A percentile compares a stretch with the other conserved stretches of the same genome.
phyloP scores from a whole-genome alignment of 352 stramenopile species.

The Phytophthora palmivora region DNA sequence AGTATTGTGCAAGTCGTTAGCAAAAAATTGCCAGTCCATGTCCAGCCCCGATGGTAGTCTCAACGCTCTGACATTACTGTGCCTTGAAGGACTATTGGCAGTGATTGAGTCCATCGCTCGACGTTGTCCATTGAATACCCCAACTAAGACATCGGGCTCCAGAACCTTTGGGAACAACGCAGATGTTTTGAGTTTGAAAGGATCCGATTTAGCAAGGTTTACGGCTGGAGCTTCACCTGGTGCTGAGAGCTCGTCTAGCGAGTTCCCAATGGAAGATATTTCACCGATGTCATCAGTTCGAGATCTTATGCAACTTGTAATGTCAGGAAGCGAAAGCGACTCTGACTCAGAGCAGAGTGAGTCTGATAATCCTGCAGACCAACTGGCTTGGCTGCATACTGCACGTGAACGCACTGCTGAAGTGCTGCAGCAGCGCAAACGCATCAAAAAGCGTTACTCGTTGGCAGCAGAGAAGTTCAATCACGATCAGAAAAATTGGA shows the following conservation, averaged over 20 bases:
- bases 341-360: constrained; percentile 72
- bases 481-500: constrained; percentile 92
- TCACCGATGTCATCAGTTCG: constrained; percentile 86
- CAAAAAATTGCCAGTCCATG: constrained; percentile 86
- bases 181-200: constrained; percentile 59
- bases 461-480: constrained; percentile 96
- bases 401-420: constrained; percentile 88
- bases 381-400: constrained; percentile 83
- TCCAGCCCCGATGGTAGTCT: constrained; percentile 62
- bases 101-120: constrained; percentile 95
- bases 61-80: constrained; percentile 77
- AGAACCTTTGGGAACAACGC: constrained; percentile 38
- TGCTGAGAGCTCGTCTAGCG: constrained; percentile 34
- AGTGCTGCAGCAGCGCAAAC: constrained; percentile 91
- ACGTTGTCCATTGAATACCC: constrained; percentile 72
- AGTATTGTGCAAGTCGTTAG: constrained; percentile 94
- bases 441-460: constrained; percentile 91
- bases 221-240: constrained; percentile 43
- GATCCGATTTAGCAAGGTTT: constrained; percentile 74
- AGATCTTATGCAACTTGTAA: constrained; percentile 85
- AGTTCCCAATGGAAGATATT: constrained; percentile 78
- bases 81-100: constrained; percentile 88
- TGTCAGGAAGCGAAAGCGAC: constrained; percentile 82
- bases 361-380: constrained; percentile 49
- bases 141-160: constrained; percentile 29